Percentiles rank a stretch among this genome's conserved stretches.
Conservation (phyloP, 495 filamentous ascomycete species). For the Clohesyomyces aquaticus region DNA sequence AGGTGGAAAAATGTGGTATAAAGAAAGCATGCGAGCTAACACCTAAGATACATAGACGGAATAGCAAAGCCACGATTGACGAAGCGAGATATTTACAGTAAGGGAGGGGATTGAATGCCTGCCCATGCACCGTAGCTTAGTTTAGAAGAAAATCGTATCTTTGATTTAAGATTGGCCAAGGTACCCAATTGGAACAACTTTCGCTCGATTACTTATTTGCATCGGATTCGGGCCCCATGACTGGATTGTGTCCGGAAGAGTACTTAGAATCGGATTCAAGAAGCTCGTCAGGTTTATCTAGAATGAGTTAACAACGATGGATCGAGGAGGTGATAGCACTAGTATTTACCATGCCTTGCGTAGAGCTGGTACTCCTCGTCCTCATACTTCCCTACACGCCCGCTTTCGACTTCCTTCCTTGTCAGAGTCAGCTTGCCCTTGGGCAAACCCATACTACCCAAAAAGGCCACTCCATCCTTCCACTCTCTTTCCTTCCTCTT, state of each 20-base stretch:
- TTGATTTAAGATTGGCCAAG: neutral
- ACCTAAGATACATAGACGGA: too few relatives aligned
- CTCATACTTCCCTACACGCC: slow-evolving; percentile 56
- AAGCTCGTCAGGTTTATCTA: slow-evolving; percentile 63
- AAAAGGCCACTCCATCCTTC: slow-evolving; percentile 75
- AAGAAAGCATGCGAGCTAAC: too few relatives aligned
- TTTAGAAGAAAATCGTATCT: too few relatives aligned
- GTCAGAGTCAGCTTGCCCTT: slow-evolving; percentile 71
- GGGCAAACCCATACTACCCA: slow-evolving; percentile 86
- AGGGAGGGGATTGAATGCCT: too few relatives aligned
- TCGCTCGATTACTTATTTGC: slow-evolving; percentile 30
- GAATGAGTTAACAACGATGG: slow-evolving; percentile 40
- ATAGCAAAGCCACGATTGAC: too few relatives aligned
- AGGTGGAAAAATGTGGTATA: too few relatives aligned
- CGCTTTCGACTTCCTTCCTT: slow-evolving; percentile 76
- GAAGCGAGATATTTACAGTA: too few relatives aligned
- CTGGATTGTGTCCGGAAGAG: slow-evolving; percentile 47
- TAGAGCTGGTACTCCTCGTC: slow-evolving; percentile 73
- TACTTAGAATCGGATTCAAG: slow-evolving; percentile 56
- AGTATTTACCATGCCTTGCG: slow-evolving; percentile 68
- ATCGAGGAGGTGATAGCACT: neutral
- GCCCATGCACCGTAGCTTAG: too few relatives aligned
- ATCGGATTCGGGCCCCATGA: slow-evolving; percentile 25
- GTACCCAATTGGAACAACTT: neutral
- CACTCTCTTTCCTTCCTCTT: slow-evolving; percentile 80